Evolutionary conservation across 768 basidiomycete species (phyloP), one percentile per base, ranked within the genome.

Genomic region (Royoungia palumana): DNA sequence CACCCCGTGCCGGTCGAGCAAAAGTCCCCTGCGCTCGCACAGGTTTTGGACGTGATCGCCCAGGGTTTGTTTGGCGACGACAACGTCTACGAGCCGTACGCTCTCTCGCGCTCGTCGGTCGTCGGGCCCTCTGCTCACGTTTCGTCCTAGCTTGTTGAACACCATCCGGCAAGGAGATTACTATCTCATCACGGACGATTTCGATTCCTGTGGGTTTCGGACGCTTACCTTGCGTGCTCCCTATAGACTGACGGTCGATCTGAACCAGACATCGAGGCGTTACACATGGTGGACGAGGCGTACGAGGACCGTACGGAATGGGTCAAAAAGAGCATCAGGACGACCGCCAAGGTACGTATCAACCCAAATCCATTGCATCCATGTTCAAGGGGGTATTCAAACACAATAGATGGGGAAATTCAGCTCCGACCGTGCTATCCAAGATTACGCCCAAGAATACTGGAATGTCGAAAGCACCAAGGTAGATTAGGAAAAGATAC

Each of bases 341-440:
- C 91, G 13, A 83, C 85, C 6, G 87, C 87, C 30, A 89, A 87
- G 76, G 83, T 81, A 24, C 20, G 49, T 13, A 57, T 46, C 10
- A 39, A 55, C 46, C 42, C 35, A 28, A 38, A 34, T 46, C 79
- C n/a, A 88, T 89, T 63, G 66, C 75, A 43, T 88, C 82, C 12
- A 79, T 80, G n/a, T 81, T 79, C 24, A 84, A 81, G 71, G 43
- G n/a, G 56, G 82, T 80, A 60, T 59, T 35, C 34, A 49, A 54
- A 51, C 49, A 86, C 14, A 16, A 44, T 51, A 61, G 82, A 97
- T 96, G 94, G 94, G 93, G 67, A 94, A 94, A 63, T 97, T 97
- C 75, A 93, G 91, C 67, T 90, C 89, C 28, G 95, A 98, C 65
- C 79, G 94, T 44, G 89, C 92, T 4, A 94, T 96, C 62, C 81